Conservation (phyloP, 2,329 filamentous ascomycete genomes). For the Lasiodiplodia sp. region DNA sequence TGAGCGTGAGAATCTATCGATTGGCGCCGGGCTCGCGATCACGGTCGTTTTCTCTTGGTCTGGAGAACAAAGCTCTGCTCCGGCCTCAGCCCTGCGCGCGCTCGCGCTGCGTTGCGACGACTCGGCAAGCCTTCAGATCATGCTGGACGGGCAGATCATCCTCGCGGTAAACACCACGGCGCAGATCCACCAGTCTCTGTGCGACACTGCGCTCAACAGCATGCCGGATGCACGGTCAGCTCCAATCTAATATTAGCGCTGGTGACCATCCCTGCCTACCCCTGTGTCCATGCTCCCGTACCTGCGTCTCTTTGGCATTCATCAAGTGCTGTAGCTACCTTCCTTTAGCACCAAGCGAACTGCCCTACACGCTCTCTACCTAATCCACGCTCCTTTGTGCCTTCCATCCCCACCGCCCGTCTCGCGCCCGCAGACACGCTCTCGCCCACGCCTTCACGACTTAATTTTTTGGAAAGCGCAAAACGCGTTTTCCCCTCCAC, state of each 20-base stretch:
- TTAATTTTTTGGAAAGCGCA: slow-evolving; percentile 11
- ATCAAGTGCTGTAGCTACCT: slow-evolving; percentile 17
- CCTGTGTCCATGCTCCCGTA: slow-evolving; percentile 25
- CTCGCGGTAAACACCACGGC: slow-evolving; percentile 25
- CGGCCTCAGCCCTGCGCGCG: slow-evolving; percentile 17
- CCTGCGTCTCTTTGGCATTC: slow-evolving; percentile 25
- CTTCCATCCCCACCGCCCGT: not conserved
- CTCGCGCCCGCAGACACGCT: slow-evolving; percentile 6
- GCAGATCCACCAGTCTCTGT: slow-evolving; percentile 25
- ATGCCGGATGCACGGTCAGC: slow-evolving; percentile 23
- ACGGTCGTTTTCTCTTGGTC: slow-evolving; percentile 15
- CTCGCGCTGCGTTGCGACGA: slow-evolving; percentile 3
- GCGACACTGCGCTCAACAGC: slow-evolving; percentile 23
- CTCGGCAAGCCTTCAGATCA: slow-evolving; percentile 17
- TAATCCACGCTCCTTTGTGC: slow-evolving; percentile 10
- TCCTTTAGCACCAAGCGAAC: slow-evolving; percentile 16
- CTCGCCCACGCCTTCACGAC: not conserved
- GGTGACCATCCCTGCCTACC: slow-evolving; percentile 30
- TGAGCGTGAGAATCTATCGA: slow-evolving; percentile 28
- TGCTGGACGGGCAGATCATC: slow-evolving; percentile 12
- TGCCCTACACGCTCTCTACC: slow-evolving; percentile 22
- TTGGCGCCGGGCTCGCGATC: slow-evolving; percentile 25
- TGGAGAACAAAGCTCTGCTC: not conserved
- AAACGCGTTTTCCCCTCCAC: slow-evolving; percentile 28
- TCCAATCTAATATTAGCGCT: slow-evolving; percentile 29